phyloP scores from a whole-genome alignment of 2,329 filamentous ascomycete genomes.

The Diaporthe sp. region DNA sequence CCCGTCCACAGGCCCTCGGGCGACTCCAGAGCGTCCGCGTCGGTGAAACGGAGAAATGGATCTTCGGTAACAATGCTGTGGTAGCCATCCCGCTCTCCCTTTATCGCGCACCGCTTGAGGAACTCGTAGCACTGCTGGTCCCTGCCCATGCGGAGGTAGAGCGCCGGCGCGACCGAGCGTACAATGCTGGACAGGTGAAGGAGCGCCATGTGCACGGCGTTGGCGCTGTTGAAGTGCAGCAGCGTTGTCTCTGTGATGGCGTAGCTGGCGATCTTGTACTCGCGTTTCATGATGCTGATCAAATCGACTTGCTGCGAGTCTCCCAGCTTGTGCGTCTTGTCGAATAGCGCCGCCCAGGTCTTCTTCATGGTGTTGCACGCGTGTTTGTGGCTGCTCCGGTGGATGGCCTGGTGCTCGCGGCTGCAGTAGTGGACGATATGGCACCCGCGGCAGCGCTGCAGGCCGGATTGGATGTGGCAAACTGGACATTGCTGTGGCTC shows the following conservation, averaged over 20 bases:
- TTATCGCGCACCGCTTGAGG: conserved; percentile 59
- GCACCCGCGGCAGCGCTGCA: neutral
- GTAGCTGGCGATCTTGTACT: conserved; percentile 54
- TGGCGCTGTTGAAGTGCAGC: conserved; percentile 46
- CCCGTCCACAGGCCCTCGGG: neutral
- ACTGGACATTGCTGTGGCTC: neutral
- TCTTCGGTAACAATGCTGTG: conserved; percentile 51
- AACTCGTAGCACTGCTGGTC: conserved; percentile 60
- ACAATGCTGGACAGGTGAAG: no score
- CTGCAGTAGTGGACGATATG: conserved; percentile 45
- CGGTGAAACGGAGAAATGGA: conserved; percentile 52
- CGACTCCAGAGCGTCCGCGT: conserved; percentile 57
- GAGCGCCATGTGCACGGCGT: conserved; percentile 43
- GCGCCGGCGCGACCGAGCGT: conserved; percentile 41
- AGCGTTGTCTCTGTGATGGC: conserved; percentile 47
- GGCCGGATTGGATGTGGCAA: neutral
- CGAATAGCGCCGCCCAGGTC: conserved; percentile 39
- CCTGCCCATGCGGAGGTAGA: conserved; percentile 49
- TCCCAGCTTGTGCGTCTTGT: conserved; percentile 44
- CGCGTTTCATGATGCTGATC: conserved; percentile 18
- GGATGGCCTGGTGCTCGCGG: conserved; percentile 43
- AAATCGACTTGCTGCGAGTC: conserved; percentile 14
- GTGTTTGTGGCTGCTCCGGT: conserved; percentile 45
- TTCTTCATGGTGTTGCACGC: conserved; percentile 45
- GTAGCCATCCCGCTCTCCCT: conserved; percentile 43